These are phyloP conservation scores for Przewalskia tangutica DNA, from an alignment of 257 asterid species.

Conservation along the genomic window DNA sequence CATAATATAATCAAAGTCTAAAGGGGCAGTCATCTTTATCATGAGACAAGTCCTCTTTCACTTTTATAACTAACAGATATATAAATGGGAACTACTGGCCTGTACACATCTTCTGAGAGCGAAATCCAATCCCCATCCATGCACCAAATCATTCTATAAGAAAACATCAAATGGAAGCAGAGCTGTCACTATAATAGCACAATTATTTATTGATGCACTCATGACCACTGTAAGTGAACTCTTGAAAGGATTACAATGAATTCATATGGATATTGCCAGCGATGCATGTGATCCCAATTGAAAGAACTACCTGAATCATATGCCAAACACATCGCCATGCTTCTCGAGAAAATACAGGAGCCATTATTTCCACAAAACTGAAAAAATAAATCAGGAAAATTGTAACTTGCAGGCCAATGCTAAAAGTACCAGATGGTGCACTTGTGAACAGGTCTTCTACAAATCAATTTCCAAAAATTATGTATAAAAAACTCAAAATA, in stretches of 20 bases:
- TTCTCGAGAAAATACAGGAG: conserved; percentile 95
- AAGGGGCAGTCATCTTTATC: not conserved
- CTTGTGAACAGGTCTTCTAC: not conserved
- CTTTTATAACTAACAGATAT: not conserved
- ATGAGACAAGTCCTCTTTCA: not conserved
- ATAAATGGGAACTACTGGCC: conserved; percentile 33
- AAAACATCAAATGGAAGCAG: conserved; percentile 5
- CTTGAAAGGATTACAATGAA: not conserved
- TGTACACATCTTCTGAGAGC: conserved; percentile 94
- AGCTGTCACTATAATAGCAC: not conserved
- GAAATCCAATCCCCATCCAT: conserved; percentile 99
- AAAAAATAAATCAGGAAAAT: conserved; percentile 6
- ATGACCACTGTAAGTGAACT: not conserved
- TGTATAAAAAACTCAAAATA: not conserved
- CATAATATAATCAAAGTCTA: not conserved
- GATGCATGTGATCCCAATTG: not conserved
- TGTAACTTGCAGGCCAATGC: not conserved
- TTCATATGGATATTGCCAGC: not conserved
- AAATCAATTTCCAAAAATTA: not conserved
- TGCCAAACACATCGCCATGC: conserved; percentile 99
- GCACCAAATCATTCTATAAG: conserved; percentile 93
- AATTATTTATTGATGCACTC: not conserved
- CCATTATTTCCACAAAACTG: conserved; percentile 99
- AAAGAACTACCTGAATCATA: conserved; percentile 85
- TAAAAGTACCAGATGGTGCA: not conserved